phyloP scores from a whole-genome alignment of 2,329 filamentous ascomycete genomes.

The Fusarium sp. region DNA sequence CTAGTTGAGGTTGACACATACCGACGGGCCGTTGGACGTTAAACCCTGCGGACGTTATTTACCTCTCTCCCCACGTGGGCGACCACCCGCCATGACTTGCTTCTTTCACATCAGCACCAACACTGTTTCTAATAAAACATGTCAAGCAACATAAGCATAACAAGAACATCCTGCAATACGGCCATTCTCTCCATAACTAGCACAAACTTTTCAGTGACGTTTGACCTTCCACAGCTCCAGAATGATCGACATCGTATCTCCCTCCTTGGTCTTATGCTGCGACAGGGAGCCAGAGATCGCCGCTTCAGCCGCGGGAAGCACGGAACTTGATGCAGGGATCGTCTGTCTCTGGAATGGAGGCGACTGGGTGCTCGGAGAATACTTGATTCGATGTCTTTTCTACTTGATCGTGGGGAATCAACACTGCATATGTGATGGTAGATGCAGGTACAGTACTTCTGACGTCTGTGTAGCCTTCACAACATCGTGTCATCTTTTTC shows the following conservation, averaged over 20 bases:
- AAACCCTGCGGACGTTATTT: not conserved
- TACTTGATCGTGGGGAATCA: not conserved
- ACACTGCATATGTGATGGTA: not conserved
- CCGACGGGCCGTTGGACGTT: not conserved
- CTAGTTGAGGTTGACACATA: too few relatives aligned
- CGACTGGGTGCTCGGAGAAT: not conserved
- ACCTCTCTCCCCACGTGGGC: not conserved
- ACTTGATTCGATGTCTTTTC: constrained; percentile 1
- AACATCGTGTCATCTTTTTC: not conserved
- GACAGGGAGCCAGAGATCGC: constrained; percentile 22
- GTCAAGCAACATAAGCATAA: not conserved
- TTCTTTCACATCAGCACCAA: not conserved
- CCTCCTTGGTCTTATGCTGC: constrained; percentile 11
- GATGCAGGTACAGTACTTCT: not conserved
- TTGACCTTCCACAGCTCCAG: constrained; percentile 13
- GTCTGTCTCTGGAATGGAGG: constrained; percentile 1
- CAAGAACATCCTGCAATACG: constrained; percentile 1
- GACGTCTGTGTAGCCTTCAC: constrained; percentile 3
- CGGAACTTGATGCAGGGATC: constrained; percentile 9
- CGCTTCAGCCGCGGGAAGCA: constrained; percentile 28
- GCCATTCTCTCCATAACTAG: not conserved
- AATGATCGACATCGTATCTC: constrained; percentile 24
- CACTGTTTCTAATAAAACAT: constrained; percentile 20
- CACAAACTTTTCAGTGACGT: not conserved
- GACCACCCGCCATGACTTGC: constrained; percentile 1